Conservation (phyloP, 176 grass and related monocot genomes). For the Guadua angustifolia region DNA sequence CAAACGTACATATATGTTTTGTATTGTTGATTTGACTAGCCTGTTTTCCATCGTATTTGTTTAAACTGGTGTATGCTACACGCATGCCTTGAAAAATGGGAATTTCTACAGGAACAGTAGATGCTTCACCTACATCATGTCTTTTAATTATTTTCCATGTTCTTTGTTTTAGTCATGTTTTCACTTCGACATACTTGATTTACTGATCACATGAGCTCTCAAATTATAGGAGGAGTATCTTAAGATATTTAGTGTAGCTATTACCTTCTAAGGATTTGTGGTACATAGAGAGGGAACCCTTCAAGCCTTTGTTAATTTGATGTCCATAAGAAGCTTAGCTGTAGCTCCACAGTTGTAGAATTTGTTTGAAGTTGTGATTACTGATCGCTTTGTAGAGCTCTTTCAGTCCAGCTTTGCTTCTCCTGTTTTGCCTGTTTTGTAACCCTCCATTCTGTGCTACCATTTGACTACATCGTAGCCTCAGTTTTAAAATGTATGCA, state of each 20-base stretch:
- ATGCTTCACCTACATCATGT: background rate
- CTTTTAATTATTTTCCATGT: background rate
- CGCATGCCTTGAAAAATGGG: background rate
- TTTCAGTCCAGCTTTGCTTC: background rate
- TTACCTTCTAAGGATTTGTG: background rate
- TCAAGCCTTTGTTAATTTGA: background rate
- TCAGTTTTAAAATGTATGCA: background rate
- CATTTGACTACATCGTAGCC: background rate
- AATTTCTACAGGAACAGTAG: background rate
- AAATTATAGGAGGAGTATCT: background rate
- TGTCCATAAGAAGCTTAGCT: background rate
- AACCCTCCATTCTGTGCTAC: background rate
- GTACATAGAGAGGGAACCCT: background rate
- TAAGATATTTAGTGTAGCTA: background rate
- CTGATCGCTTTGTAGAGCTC: background rate
- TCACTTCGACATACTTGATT: background rate
- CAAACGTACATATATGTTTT: slow-evolving; percentile 18
- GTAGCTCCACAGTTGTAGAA: background rate
- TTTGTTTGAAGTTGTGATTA: background rate
- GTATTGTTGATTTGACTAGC: slow-evolving; percentile 10
- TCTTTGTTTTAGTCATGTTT: background rate
- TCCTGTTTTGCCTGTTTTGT: background rate
- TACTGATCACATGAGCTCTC: background rate
- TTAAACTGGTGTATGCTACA: background rate
- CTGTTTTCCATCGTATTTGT: background rate